These are phyloP conservation scores for Xylariales sp. DNA, from an alignment of 2,329 filamentous ascomycete species.

Conservation along the genomic window DNA sequence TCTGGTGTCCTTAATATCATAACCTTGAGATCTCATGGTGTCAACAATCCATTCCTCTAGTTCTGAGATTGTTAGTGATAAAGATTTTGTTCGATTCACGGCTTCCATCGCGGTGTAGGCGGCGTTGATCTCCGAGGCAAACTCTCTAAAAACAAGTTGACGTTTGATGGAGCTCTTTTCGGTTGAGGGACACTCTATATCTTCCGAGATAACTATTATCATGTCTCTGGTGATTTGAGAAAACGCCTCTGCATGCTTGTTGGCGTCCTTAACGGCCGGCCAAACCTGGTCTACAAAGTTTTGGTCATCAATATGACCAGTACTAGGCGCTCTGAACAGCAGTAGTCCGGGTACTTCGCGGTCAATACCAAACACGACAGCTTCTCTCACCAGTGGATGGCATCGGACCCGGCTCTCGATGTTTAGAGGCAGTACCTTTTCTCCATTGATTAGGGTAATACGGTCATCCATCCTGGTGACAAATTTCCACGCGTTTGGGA, in stretches of 20 bases:
- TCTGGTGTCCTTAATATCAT: not conserved
- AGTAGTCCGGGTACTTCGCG: not conserved
- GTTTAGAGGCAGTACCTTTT: conserved; percentile 40
- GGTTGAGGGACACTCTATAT: not conserved
- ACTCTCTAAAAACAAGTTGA: not conserved
- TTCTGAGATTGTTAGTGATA: not conserved
- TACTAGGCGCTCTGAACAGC: conserved; percentile 28
- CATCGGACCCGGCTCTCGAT: conserved; percentile 52
- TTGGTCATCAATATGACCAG: conserved; percentile 32
- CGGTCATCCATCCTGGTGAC: conserved; percentile 39
- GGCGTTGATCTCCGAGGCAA: not conserved
- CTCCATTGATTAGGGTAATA: conserved; percentile 41
- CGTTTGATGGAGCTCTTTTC: not conserved
- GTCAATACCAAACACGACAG: conserved; percentile 13
- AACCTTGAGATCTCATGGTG: not conserved
- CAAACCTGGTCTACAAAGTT: conserved; percentile 44
- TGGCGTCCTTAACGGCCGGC: conserved; percentile 46
- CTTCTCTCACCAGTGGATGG: conserved; percentile 48
- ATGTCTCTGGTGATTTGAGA: conserved; percentile 49
- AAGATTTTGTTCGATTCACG: not conserved
- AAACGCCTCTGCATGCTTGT: conserved; percentile 45
- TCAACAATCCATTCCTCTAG: not conserved
- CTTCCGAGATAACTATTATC: conserved; percentile 1
- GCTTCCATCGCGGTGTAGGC: not conserved
- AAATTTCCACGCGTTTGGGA: conserved; percentile 40